phyloP scores from a whole-genome alignment of 441 rosid genomes.

The Syzygium syzygioides region DNA sequence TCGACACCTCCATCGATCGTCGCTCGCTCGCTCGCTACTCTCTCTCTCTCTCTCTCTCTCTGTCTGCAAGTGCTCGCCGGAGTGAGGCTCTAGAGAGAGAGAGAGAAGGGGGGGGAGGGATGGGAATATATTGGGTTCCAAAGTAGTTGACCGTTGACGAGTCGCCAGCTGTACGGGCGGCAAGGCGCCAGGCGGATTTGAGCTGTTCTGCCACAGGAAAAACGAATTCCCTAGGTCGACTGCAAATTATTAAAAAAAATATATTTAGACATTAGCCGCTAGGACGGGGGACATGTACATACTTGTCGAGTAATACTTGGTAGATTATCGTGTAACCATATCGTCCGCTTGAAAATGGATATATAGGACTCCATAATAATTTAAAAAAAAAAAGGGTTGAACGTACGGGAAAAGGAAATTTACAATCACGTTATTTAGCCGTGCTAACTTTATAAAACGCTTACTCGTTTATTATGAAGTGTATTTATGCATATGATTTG shows the following conservation, averaged over 20 bases:
- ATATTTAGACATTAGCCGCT: neutral
- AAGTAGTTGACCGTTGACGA: neutral
- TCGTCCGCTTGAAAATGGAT: neutral
- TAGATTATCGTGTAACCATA: neutral
- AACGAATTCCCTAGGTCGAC: neutral
- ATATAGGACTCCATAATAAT: neutral
- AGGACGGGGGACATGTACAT: neutral
- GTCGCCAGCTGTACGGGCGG: neutral
- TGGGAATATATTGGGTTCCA: neutral
- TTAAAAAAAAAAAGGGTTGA: no score
- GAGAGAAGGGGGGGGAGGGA: neutral
- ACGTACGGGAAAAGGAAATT: accelerated
- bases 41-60: neutral
- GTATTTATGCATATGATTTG: neutral
- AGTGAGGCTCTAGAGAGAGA: neutral
- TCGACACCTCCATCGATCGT: neutral
- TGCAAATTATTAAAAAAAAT: neutral
- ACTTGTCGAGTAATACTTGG: neutral
- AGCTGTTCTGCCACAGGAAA: neutral
- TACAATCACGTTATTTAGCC: accelerated
- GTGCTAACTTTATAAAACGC: accelerated
- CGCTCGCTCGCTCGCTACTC: neutral
- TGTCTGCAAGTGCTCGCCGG: neutral
- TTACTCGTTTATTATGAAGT: no score
- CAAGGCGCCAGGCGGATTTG: neutral